These are phyloP conservation scores for Venturia pyrina DNA, from an alignment of 2,329 filamentous ascomycete genomes.

Conservation along the genomic window DNA sequence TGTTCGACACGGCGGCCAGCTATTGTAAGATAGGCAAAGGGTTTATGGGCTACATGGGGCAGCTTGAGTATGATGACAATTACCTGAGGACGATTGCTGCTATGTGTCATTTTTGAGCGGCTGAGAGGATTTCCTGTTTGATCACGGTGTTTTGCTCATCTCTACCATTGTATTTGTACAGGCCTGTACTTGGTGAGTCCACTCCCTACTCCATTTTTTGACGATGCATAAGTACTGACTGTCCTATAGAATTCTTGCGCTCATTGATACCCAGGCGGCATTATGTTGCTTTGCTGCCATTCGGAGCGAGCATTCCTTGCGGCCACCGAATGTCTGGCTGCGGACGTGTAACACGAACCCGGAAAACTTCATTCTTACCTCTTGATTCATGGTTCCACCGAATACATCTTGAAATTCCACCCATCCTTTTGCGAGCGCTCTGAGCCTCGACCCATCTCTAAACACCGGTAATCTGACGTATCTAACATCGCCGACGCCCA, in stretches of 20 bases:
- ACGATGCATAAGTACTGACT: background rate
- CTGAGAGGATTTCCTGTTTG: background rate
- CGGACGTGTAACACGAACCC: no score
- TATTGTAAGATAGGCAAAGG: constrained; percentile 12
- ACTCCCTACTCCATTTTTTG: background rate
- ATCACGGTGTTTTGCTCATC: background rate
- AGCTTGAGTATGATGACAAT: constrained; percentile 11
- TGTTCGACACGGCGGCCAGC: background rate
- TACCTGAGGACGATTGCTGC: constrained; percentile 9
- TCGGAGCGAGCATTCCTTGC: background rate
- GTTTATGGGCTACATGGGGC: constrained; percentile 10
- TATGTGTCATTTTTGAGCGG: constrained; percentile 11
- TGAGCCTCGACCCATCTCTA: no score
- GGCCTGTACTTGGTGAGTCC: background rate
- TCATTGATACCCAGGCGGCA: background rate
- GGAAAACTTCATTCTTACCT: no score
- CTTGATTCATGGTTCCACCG: no score
- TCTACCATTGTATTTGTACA: background rate
- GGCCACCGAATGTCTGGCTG: no score
- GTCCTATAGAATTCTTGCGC: background rate
- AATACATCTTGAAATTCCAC: no score
- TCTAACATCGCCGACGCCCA: no score
- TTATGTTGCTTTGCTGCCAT: background rate
- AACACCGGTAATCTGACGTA: no score
- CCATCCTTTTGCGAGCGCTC: no score